Percentiles rank a stretch among this genome's conserved stretches.
Conservation (phyloP, 768 basidiomycete species). For the Mrakia blollopis region DNA sequence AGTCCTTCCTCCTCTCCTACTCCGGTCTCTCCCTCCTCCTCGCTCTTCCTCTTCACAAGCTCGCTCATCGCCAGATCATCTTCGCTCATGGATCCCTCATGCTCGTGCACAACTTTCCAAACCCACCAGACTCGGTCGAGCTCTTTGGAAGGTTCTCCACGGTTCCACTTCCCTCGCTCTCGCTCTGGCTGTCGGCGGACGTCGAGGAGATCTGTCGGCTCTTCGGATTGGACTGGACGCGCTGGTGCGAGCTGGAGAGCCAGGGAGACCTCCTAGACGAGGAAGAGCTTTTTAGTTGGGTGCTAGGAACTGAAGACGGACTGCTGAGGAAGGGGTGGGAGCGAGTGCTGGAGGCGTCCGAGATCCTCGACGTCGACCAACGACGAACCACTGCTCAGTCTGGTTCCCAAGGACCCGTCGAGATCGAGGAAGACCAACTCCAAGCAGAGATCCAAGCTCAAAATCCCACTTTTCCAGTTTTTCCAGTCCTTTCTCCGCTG, state of each 20-base stretch:
- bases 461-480: neutral
- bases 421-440: neutral
- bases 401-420: neutral
- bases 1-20: neutral
- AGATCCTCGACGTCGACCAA: neutral
- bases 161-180: neutral
- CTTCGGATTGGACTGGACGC: neutral
- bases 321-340: neutral
- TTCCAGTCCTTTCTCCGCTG: neutral
- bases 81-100: neutral
- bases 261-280: neutral
- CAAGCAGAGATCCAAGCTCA: neutral
- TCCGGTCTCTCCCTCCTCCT: neutral
- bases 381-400: neutral
- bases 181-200: neutral
- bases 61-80: slow-evolving; percentile 12
- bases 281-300: neutral
- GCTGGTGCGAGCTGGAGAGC: neutral
- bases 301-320: neutral
- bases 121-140: neutral
- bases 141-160: neutral
- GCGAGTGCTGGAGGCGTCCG: neutral
- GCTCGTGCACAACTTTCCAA: neutral
- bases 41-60: neutral
- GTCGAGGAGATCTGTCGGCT: neutral